Evolutionary conservation across 129 eudicot species (phyloP), one percentile per base, ranked within the genome.

Genomic region (Pittosporum tobira): DNA sequence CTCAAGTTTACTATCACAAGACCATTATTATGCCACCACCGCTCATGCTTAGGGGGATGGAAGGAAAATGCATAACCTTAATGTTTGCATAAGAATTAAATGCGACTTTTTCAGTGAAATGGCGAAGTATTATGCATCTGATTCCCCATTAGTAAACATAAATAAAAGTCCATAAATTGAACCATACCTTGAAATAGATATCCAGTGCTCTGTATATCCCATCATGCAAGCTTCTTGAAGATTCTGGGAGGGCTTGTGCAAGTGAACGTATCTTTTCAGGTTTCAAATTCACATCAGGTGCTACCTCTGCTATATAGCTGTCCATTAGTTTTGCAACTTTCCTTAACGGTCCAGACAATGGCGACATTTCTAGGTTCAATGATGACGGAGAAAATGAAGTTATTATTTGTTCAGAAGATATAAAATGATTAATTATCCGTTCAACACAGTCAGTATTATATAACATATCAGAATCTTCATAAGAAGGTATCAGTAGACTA

Each of bases 201-300:
- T 91, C 98, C 54, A 91, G 53, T 24, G 96, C 94, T 69, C 96
- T 80, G 42, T 91, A 91, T 37, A 91, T 68, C 44, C 98, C 98
- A 65, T 91, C 98, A 71, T 81, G 86, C 72, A 83, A 77, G 57
- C 81, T 80, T 75, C 98, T 86, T 24, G 95, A 82, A 21, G 80
- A 84, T 70, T 91, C 98, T 24, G 98, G 98, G 71, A 91, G 84
- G 47, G 89, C 84, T 44, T 71, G 87, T 4, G 81, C 94, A 66
- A 91, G 77, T 1, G 87, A 65, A 28, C 72, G 77, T 36, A 91
- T 49, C 77, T 91, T 83, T 62, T 74, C 81, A 50, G 90, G 85
- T 74, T 86, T 86, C 84, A 91, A 78, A 74, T 87, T 86, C 61
- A 74, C 85, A 66, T 91, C 98, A 36, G 90, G 78, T 46, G 96